Evolutionary conservation across 805 yeast genomes (phyloP).

Genomic region (Yarrowia phangngaensis): DNA sequence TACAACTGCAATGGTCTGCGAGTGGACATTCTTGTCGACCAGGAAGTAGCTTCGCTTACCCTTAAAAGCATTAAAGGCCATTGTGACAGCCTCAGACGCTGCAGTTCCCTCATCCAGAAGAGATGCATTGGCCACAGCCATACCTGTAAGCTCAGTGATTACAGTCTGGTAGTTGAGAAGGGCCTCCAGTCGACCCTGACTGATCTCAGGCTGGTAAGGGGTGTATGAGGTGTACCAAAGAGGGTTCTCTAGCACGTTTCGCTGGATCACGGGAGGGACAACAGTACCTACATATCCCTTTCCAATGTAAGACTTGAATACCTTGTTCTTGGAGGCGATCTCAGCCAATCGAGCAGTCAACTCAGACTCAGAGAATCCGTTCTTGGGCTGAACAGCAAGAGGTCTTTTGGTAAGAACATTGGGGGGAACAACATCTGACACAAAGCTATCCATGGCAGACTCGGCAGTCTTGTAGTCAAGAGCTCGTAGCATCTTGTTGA

Average conservation of each 20-base stretch:
- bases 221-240: constrained; percentile 99
- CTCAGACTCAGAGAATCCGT: constrained; percentile 79
- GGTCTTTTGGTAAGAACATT: constrained; percentile 67
- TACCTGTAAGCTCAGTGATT: constrained; percentile 83
- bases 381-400: constrained; percentile 59
- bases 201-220: constrained; percentile 97
- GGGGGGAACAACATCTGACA: constrained; percentile 69
- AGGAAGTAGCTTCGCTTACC: constrained; percentile 67
- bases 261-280: constrained; percentile 86
- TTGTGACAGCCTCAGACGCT: constrained; percentile 92
- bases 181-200: constrained; percentile 93
- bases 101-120: constrained; percentile 95
- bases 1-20: constrained; percentile 80
- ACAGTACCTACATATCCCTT: constrained; percentile 91
- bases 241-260: constrained; percentile 88
- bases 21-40: constrained; percentile 72
- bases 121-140: constrained; percentile 93
- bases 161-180: constrained; percentile 91
- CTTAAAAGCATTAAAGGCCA: constrained; percentile 63
- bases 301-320: constrained; percentile 77
- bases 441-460: constrained; percentile 55
- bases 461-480: constrained; percentile 56
- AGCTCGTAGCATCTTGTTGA: constrained; percentile 57
- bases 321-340: constrained; percentile 71
- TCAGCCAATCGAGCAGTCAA: constrained; percentile 64